Percentiles rank a stretch among this genome's conserved stretches.
Conservation (phyloP, 352 stramenopile species). For the Pythium myriotylum region DNA sequence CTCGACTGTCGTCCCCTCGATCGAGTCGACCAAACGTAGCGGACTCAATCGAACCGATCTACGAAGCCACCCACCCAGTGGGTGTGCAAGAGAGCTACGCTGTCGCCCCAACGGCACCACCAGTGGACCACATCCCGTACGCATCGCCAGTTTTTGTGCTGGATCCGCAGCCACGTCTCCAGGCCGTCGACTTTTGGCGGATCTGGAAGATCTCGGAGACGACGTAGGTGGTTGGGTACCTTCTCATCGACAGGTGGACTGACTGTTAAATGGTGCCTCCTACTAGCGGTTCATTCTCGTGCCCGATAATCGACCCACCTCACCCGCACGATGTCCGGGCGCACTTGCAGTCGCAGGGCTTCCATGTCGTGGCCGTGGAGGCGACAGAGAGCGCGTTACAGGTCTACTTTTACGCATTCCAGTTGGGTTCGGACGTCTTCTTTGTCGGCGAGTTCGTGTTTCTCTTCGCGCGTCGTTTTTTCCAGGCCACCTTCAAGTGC, state of each 20-base stretch:
- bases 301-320: slow-evolving; percentile 60
- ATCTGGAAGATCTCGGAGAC: slow-evolving; percentile 67
- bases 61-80: background rate
- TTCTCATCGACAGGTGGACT: background rate
- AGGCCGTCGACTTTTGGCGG: slow-evolving; percentile 37
- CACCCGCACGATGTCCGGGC: slow-evolving; percentile 41
- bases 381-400: slow-evolving; percentile 62
- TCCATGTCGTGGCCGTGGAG: slow-evolving; percentile 60
- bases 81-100: too few relatives aligned
- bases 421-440: slow-evolving; percentile 44
- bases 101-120: slow-evolving; percentile 1
- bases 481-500: slow-evolving; percentile 85
- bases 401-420: slow-evolving; percentile 67
- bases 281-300: slow-evolving; percentile 73
- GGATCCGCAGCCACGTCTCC: slow-evolving; percentile 28
- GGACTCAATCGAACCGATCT: background rate
- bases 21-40: background rate
- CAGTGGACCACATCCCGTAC: slow-evolving; percentile 51
- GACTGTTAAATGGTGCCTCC: background rate
- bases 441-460: slow-evolving; percentile 83
- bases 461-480: slow-evolving; percentile 71
- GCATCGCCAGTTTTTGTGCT: slow-evolving; percentile 62
- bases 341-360: slow-evolving; percentile 50
- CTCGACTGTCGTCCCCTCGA: slow-evolving; percentile 3
- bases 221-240: slow-evolving; percentile 42